Evolutionary conservation across 768 basidiomycete genomes (phyloP).

Genomic region (Hebeloma cylindrosporum): DNA sequence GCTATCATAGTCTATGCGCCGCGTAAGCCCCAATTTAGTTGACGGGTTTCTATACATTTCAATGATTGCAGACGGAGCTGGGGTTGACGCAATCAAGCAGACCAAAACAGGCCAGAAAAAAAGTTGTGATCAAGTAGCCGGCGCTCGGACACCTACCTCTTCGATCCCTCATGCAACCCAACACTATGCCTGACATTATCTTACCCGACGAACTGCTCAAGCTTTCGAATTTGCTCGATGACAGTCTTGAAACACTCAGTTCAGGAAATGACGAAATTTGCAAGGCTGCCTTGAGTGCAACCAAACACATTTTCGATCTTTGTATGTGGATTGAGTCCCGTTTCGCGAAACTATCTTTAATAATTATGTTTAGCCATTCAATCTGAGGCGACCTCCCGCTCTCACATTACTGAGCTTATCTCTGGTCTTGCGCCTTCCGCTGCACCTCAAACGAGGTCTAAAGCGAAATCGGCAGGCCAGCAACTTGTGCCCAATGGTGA

Average conservation of each 20-base stretch:
- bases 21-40: not conserved
- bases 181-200: too few relatives aligned
- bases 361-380: constrained; percentile 53
- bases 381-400: constrained; percentile 64
- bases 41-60: not conserved
- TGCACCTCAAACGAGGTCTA: constrained; percentile 76
- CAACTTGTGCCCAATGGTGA: constrained; percentile 37
- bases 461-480: constrained; percentile 44
- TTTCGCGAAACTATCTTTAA: constrained; percentile 4
- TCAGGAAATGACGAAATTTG: constrained; percentile 53
- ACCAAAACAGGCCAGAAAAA: constrained; percentile 22
- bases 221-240: constrained; percentile 57
- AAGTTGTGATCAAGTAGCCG: constrained; percentile 20
- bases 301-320: constrained; percentile 74
- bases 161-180: too few relatives aligned
- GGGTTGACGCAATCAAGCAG: constrained; percentile 14
- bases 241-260: constrained; percentile 55
- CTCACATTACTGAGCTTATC: constrained; percentile 66
- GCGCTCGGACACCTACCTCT: too few relatives aligned
- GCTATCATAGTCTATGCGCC: too few relatives aligned
- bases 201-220: constrained; percentile 38
- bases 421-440: constrained; percentile 63
- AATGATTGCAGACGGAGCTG: not conserved
- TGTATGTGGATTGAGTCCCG: constrained; percentile 45
- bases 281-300: constrained; percentile 59